A percentile compares a stretch with the other conserved stretches of the same genome.
These are phyloP conservation scores for Saccharomycopsis oosterbeekiorum DNA, from an alignment of 805 yeast species.

Conservation along the genomic window DNA sequence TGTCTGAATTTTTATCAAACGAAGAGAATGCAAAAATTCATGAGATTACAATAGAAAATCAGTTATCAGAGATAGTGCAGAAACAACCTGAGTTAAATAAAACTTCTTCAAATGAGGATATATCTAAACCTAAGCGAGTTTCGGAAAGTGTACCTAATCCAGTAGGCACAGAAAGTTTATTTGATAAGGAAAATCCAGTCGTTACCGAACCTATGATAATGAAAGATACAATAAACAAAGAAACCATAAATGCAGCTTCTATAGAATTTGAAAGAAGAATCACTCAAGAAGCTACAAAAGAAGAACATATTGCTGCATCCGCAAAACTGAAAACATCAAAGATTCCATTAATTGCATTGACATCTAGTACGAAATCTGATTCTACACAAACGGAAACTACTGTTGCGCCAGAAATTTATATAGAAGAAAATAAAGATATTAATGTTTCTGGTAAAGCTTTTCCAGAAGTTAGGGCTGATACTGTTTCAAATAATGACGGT, in stretches of 20 bases:
- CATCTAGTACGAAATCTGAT: background rate
- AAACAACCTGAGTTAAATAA: background rate
- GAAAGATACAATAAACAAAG: background rate
- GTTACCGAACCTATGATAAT: background rate
- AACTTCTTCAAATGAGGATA: background rate
- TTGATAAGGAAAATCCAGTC: background rate
- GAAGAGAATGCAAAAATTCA: background rate
- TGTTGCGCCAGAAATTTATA: background rate
- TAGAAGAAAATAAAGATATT: background rate
- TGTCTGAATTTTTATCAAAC: background rate
- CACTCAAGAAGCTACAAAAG: conserved; percentile 6
- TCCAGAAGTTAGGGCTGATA: background rate
- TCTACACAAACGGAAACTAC: background rate
- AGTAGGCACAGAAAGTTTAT: background rate
- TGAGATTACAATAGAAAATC: background rate
- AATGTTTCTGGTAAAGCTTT: background rate
- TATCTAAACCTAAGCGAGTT: background rate
- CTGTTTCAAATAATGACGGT: background rate
- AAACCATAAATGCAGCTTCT: conserved; percentile 2
- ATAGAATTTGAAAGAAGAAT: no score
- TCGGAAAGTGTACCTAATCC: no score
- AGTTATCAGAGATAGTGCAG: background rate
- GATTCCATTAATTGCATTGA: conserved; percentile 13
- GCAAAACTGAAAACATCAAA: conserved; percentile 9
- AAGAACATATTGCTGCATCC: background rate